These are phyloP conservation scores for Macrolepiota dolichaula DNA, from an alignment of 768 basidiomycete genomes.

Conservation along the genomic window DNA sequence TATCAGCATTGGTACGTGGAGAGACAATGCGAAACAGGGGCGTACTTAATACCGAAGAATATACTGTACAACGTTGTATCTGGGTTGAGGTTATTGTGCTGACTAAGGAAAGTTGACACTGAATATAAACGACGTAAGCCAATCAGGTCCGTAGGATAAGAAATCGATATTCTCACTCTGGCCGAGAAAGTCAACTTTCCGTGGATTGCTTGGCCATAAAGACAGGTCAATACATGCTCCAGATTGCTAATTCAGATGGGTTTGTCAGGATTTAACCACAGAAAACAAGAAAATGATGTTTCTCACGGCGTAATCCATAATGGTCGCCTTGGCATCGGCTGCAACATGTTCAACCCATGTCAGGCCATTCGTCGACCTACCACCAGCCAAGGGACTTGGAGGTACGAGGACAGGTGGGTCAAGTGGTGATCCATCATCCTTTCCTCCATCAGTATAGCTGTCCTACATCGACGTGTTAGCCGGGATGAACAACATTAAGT, in stretches of 20 bases:
- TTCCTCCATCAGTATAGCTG: conserved; percentile 50
- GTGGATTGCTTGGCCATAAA: conserved; percentile 50
- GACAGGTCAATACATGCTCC: conserved; percentile 44
- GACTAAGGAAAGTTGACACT: conserved; percentile 44
- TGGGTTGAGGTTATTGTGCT: conserved; percentile 40
- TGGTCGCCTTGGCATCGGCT: conserved; percentile 33
- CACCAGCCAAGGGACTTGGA: conserved; percentile 42
- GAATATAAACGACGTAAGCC: not conserved
- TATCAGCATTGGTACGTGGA: conserved; percentile 2
- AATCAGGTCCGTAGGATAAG: not conserved
- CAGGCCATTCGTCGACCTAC: conserved; percentile 47
- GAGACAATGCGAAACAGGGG: not conserved
- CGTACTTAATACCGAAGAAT: conserved; percentile 57
- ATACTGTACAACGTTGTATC: conserved; percentile 45
- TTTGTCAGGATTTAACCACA: not conserved
- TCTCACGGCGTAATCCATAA: conserved; percentile 52
- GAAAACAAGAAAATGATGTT: not conserved
- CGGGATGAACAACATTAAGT: not conserved
- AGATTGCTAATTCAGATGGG: conserved; percentile 25
- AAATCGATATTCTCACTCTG: conserved; percentile 30
- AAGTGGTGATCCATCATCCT: conserved; percentile 43
- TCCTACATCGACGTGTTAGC: conserved; percentile 27
- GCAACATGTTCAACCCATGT: conserved; percentile 51
- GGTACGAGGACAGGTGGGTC: conserved; percentile 40
- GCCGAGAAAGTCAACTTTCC: conserved; percentile 43